These are phyloP conservation scores for Huntiella omanensis DNA, from an alignment of 2,329 filamentous ascomycete genomes.

Conservation along the genomic window DNA sequence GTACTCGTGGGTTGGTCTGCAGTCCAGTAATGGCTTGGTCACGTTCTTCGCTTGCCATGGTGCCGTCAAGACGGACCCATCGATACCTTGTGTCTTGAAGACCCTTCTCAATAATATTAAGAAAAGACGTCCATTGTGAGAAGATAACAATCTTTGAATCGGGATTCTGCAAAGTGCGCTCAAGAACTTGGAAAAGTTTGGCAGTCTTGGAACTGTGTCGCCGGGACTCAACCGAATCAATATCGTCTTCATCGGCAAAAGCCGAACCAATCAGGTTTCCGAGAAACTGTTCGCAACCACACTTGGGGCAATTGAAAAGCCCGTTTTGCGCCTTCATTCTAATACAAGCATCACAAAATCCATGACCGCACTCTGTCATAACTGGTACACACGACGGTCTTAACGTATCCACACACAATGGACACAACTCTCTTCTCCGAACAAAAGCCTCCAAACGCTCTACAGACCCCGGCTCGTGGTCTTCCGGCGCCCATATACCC, in stretches of 20 bases:
- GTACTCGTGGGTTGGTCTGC: conserved; percentile 45
- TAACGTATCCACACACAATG: conserved; percentile 59
- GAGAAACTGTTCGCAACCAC: conserved; percentile 47
- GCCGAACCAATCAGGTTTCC: conserved; percentile 23
- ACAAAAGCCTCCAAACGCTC: conserved; percentile 4
- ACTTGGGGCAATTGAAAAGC: conserved; percentile 68
- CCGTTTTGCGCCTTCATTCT: conserved; percentile 39
- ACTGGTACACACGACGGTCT: conserved; percentile 40
- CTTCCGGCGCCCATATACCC: neutral
- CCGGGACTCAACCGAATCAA: conserved; percentile 33
- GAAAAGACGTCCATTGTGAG: conserved; percentile 59
- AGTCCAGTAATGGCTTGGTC: conserved; percentile 52
- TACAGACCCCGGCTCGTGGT: neutral
- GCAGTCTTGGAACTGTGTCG: conserved; percentile 68
- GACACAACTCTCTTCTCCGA: conserved; percentile 55
- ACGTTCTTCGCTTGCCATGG: conserved; percentile 51
- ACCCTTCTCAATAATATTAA: conserved; percentile 52
- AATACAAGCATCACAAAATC: conserved; percentile 60
- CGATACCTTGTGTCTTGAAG: conserved; percentile 40
- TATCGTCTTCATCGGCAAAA: conserved; percentile 3
- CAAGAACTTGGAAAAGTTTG: conserved; percentile 55
- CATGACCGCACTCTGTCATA: conserved; percentile 71
- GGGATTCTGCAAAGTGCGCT: conserved; percentile 38
- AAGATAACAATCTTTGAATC: conserved; percentile 55
- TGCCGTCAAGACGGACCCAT: conserved; percentile 61